Base-by-base conservation (phyloP, 202 grass and related monocot genomes). In the Alloteropsis angusta region DNA sequence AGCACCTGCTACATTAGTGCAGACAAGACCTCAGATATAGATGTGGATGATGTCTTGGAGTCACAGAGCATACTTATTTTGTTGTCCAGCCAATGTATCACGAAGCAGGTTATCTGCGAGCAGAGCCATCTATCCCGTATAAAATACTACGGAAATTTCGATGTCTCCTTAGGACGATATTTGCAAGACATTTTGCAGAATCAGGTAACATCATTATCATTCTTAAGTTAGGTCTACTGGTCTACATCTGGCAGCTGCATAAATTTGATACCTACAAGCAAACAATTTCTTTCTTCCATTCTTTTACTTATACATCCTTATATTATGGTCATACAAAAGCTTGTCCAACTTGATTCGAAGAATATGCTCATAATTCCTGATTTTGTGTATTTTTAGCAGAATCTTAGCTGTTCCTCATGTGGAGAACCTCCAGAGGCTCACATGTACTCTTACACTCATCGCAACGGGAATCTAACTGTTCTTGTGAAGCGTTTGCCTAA, bases 121-220 rank as follows among this genome's bases (percentile, higher is more conserved):
- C 90, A 88, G 74, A 91, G 90, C 73, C 92, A 92, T 60, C 82
- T 95, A 76, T 83, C 80, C 36, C 96, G 82, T 58, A 96, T 99
- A 70, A 99, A 96, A 61, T 99, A 99, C 80, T 99, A 99, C 72
- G 96, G 96, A 47, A 83, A 93, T 68, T 93, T 90, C 46, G 92
- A 99, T 78, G 77, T 96, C 36, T 96, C 96, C 57, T 85, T 99
- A 52, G 96, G 96, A 48, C 79, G 96, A 72, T 99, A 88, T 85
- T 88, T 96, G 84, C 88, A 85, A 89, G 85, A 96, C 58, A 88
- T 96, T 61, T 93, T 95, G 60, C 84, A 85, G 53, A 90, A 90
- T 86, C 76, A 99, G 96, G 96, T 99, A 88, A 56, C 26, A n/a
- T n/a, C n/a, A n/a, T n/a, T n/a, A n/a, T n/a, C n/a, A n/a, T n/a